Percentiles rank a stretch among this genome's conserved stretches.
These are phyloP conservation scores for Kappamyces sp. DNA, from an alignment of 192 early-diverging fungal genomes.

Conservation along the genomic window DNA sequence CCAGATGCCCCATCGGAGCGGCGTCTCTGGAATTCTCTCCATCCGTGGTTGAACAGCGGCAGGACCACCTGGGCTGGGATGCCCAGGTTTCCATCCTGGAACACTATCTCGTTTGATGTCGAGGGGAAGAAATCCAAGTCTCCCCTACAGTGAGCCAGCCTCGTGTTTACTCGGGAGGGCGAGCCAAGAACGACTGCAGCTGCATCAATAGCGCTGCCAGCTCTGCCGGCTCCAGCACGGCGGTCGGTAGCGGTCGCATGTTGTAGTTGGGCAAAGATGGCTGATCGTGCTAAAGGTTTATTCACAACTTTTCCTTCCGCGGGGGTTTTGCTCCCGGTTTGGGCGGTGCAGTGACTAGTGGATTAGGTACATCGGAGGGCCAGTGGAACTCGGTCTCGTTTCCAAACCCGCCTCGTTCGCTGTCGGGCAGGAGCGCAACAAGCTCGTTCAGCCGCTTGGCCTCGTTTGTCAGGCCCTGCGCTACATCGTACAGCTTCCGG, in stretches of 20 bases:
- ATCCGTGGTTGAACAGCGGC: slow-evolving; percentile 1
- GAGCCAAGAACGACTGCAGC: too few relatives aligned
- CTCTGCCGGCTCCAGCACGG: too few relatives aligned
- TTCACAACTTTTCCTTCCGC: too few relatives aligned
- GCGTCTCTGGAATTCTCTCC: background rate
- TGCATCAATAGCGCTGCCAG: too few relatives aligned
- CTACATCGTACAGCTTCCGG: slow-evolving; percentile 32
- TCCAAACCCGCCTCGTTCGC: slow-evolving; percentile 6
- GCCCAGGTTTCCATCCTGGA: slow-evolving; percentile 2
- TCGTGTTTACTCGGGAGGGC: too few relatives aligned
- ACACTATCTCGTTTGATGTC: background rate
- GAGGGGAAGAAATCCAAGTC: slow-evolving; percentile 10
- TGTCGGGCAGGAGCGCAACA: slow-evolving; percentile 29
- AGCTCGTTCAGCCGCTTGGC: slow-evolving; percentile 28
- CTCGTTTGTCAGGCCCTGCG: slow-evolving; percentile 28
- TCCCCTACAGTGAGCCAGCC: background rate
- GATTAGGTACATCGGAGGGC: too few relatives aligned
- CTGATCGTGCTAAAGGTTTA: too few relatives aligned
- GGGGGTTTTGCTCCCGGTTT: too few relatives aligned
- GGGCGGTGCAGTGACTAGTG: too few relatives aligned
- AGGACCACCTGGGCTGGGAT: background rate
- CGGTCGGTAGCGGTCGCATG: too few relatives aligned
- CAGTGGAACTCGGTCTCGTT: background rate
- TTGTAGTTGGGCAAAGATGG: too few relatives aligned
- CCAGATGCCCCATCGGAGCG: background rate